Conservation (phyloP, 2,329 filamentous ascomycete genomes). For the Aaosphaeria pasadenensis region DNA sequence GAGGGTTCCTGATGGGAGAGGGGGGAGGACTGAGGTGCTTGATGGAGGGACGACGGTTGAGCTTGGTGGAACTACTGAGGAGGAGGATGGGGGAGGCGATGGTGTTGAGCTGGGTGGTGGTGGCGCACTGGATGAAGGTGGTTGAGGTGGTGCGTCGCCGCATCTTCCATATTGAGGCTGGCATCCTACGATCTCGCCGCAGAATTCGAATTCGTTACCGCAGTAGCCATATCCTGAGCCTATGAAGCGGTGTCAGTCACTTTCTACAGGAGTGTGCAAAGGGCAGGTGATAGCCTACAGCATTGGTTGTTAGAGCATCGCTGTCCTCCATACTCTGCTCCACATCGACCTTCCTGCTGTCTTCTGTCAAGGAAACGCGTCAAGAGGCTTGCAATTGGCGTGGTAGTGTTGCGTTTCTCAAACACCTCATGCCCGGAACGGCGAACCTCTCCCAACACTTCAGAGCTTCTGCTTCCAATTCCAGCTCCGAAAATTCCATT, state of each 20-base stretch:
- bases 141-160: slow-evolving; percentile 14
- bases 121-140: slow-evolving; percentile 15
- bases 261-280: not conserved
- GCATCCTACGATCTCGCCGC: slow-evolving; percentile 19
- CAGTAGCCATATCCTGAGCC: slow-evolving; percentile 23
- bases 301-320: slow-evolving; percentile 20
- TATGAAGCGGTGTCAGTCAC: not conserved
- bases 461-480: not conserved
- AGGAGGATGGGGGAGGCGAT: slow-evolving; percentile 2
- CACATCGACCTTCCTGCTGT: slow-evolving; percentile 22
- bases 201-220: slow-evolving; percentile 21
- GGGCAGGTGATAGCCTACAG: slow-evolving; percentile 2
- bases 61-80: slow-evolving; percentile 5
- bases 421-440: slow-evolving; percentile 3
- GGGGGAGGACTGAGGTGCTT: slow-evolving; percentile 15
- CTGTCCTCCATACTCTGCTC: slow-evolving; percentile 13
- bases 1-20: slow-evolving; percentile 20
- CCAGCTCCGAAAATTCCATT: slow-evolving; percentile 6
- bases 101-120: slow-evolving; percentile 9
- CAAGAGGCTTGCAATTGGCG: slow-evolving; percentile 5
- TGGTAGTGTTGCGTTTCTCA: slow-evolving; percentile 13
- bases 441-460: slow-evolving; percentile 1
- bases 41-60: slow-evolving; percentile 1
- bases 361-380: slow-evolving; percentile 13
- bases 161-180: slow-evolving; percentile 27